phyloP scores from a whole-genome alignment of 2,329 filamentous ascomycete species.

The Penicillium sp. region DNA sequence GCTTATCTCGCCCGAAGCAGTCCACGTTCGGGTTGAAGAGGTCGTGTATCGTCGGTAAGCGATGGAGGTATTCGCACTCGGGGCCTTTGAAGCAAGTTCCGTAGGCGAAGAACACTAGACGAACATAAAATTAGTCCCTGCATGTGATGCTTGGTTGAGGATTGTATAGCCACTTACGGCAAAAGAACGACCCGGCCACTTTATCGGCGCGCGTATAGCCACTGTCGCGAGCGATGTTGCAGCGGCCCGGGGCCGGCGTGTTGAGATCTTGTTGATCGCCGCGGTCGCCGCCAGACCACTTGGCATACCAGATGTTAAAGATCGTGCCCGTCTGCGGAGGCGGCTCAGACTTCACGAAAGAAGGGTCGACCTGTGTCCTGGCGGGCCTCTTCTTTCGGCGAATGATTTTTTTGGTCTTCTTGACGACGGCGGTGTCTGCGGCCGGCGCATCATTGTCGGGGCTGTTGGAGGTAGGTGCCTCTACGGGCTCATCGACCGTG shows the following conservation, averaged over 20 bases:
- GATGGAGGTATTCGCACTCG: conserved; percentile 92
- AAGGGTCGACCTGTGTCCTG: conserved; percentile 83
- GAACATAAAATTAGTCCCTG: background rate
- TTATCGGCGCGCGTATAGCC: conserved; percentile 78
- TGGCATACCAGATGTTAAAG: conserved; percentile 99
- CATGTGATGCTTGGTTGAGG: background rate
- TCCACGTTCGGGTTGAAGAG: conserved; percentile 92
- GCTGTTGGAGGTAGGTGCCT: background rate
- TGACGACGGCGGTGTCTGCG: conserved; percentile 27
- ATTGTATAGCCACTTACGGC: conserved; percentile 40
- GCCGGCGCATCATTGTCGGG: conserved; percentile 18
- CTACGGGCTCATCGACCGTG: conserved; percentile 21
- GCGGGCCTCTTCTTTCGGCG: conserved; percentile 88
- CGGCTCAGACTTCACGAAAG: conserved; percentile 76
- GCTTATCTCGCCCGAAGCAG: conserved; percentile 67
- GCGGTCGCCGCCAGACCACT: conserved; percentile 92
- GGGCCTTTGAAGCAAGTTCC: conserved; percentile 67
- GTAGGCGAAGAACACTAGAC: conserved; percentile 52
- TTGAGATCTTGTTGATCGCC: conserved; percentile 88
- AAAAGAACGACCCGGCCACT: conserved; percentile 81
- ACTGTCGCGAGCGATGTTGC: conserved; percentile 76
- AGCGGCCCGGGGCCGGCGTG: conserved; percentile 77
- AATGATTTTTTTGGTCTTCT: conserved; percentile 87
- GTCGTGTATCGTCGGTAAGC: conserved; percentile 81
- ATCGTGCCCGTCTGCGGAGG: conserved; percentile 91